These are phyloP conservation scores for Candida pseudocylindracea DNA, from an alignment of 1,139 yeast species.

Conservation along the genomic window DNA sequence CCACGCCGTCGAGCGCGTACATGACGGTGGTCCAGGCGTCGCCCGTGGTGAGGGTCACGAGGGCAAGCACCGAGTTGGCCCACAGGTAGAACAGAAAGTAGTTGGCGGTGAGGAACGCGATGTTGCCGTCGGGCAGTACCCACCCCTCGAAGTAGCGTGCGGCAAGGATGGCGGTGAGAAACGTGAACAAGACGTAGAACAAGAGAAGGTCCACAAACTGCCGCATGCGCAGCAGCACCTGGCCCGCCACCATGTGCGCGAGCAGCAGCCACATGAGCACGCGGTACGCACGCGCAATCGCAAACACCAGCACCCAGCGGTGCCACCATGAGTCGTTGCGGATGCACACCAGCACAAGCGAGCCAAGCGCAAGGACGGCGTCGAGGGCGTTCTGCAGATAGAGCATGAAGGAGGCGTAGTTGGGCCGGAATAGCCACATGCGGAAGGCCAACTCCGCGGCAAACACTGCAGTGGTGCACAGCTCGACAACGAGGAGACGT, in stretches of 20 bases:
- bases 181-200: slow-evolving; percentile 47
- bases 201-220: slow-evolving; percentile 53
- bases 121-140: slow-evolving; percentile 19
- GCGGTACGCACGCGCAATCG: slow-evolving; percentile 54
- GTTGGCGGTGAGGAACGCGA: slow-evolving; percentile 30
- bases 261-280: slow-evolving; percentile 33
- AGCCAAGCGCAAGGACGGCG: slow-evolving; percentile 4
- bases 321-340: slow-evolving; percentile 25
- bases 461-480: slow-evolving; percentile 8
- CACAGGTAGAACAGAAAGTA: too few relatives aligned
- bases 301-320: slow-evolving; percentile 66
- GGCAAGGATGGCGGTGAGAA: slow-evolving; percentile 39
- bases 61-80: slow-evolving; percentile 19
- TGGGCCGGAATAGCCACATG: slow-evolving; percentile 31
- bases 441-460: slow-evolving; percentile 39
- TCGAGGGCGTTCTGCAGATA: slow-evolving; percentile 40
- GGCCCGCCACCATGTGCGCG: slow-evolving; percentile 47
- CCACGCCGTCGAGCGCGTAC: slow-evolving; percentile 29
- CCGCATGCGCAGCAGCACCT: slow-evolving; percentile 41
- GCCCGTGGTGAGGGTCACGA: slow-evolving; percentile 43
- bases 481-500: too few relatives aligned
- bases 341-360: slow-evolving; percentile 24
- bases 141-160: slow-evolving; percentile 53
- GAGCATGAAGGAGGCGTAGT: slow-evolving; percentile 35
- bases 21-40: slow-evolving; percentile 79